Conservation (phyloP, 2,329 filamentous ascomycete species). For the Aspergillus sp. region DNA sequence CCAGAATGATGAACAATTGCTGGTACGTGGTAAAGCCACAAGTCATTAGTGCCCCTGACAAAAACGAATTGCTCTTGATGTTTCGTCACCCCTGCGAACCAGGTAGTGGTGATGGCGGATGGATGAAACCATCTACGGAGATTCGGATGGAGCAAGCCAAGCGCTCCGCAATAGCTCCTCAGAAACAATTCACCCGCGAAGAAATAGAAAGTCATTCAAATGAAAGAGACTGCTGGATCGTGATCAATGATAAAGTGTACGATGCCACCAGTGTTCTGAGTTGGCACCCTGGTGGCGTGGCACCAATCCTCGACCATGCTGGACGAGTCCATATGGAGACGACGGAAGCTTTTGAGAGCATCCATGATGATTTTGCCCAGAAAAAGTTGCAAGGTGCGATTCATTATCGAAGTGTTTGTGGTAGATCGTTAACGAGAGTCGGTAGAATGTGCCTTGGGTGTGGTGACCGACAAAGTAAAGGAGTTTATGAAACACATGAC, state of each 20-base stretch:
- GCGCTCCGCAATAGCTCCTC: slow-evolving; percentile 38
- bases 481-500: slow-evolving; percentile 43
- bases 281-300: slow-evolving; percentile 47
- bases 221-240: slow-evolving; percentile 48
- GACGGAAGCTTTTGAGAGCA: slow-evolving; percentile 44
- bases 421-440: slow-evolving; percentile 14
- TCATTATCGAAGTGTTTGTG: slow-evolving; percentile 35
- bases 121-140: slow-evolving; percentile 46
- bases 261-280: slow-evolving; percentile 43
- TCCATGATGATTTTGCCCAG: slow-evolving; percentile 48
- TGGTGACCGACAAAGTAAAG: slow-evolving; percentile 44
- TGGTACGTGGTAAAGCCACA: slow-evolving; percentile 43
- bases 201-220: slow-evolving; percentile 49
- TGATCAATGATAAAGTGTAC: slow-evolving; percentile 47
- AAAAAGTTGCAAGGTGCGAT: slow-evolving; percentile 40
- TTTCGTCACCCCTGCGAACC: slow-evolving; percentile 45
- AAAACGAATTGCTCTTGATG: slow-evolving; percentile 26
- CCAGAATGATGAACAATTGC: slow-evolving; percentile 50
- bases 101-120: slow-evolving; percentile 40
- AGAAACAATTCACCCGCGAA: slow-evolving; percentile 48
- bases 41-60: slow-evolving; percentile 27
- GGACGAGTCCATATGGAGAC: slow-evolving; percentile 46
- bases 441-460: slow-evolving; percentile 46
- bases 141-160: slow-evolving; percentile 41
- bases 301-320: slow-evolving; percentile 44